phyloP scores from a whole-genome alignment of 345 rosid genomes.

The Gossypium longicalyx region DNA sequence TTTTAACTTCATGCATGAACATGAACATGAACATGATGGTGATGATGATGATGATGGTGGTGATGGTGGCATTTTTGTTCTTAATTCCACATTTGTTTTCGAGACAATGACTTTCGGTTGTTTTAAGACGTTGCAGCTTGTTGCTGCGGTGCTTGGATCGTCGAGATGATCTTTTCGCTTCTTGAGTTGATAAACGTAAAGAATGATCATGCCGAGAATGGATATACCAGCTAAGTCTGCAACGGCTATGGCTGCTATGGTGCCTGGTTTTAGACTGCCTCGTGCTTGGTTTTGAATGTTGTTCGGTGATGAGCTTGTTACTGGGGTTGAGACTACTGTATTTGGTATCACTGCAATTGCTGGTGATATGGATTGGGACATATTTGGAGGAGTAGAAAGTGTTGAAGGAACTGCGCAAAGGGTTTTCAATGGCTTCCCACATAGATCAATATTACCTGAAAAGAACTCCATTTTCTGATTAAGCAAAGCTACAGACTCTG shows the following conservation, averaged over 20 bases:
- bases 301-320: constrained; percentile 14
- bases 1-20: constrained; percentile 53
- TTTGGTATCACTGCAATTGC: constrained; percentile 91
- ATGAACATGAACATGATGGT: not conserved
- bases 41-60: constrained; percentile 16
- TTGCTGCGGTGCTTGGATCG: not conserved
- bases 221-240: constrained; percentile 60
- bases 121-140: not conserved
- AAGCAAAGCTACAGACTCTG: constrained; percentile 44
- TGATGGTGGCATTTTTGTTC: constrained; percentile 14
- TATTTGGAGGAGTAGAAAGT: constrained; percentile 64
- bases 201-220: constrained; percentile 49
- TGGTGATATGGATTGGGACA: constrained; percentile 49
- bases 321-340: constrained; percentile 22
- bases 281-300: constrained; percentile 19
- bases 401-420: constrained; percentile 77
- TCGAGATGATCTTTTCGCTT: constrained; percentile 35
- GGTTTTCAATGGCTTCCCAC: constrained; percentile 78
- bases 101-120: not conserved
- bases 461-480: constrained; percentile 55
- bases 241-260: not conserved
- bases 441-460: constrained; percentile 57
- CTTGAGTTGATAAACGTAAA: constrained; percentile 63
- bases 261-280: constrained; percentile 42
- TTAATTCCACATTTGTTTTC: too few species aligned